phyloP scores from a whole-genome alignment of 108 stramenopile genomes.

The Nitzschia sp. region DNA sequence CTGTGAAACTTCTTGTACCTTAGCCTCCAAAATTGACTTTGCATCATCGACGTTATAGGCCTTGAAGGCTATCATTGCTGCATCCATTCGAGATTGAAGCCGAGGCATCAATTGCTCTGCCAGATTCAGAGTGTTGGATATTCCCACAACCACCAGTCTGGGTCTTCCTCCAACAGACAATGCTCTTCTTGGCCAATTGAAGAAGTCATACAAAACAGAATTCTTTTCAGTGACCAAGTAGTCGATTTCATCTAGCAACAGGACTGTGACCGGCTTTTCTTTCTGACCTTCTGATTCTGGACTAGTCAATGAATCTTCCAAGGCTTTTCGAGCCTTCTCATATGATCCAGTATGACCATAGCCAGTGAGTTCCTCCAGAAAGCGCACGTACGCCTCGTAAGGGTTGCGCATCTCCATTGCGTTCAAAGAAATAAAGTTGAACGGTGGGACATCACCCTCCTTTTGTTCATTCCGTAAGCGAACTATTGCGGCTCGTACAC shows the following conservation, averaged over 20 bases:
- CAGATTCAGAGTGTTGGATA: slow-evolving; percentile 98
- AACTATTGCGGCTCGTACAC: slow-evolving; percentile 60
- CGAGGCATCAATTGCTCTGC: slow-evolving; percentile 84
- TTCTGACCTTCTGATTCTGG: neutral
- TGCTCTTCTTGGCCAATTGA: slow-evolving; percentile 90
- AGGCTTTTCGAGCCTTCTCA: slow-evolving; percentile 54
- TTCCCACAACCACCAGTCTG: slow-evolving; percentile 87
- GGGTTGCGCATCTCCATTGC: slow-evolving; percentile 87
- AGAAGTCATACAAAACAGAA: slow-evolving; percentile 94
- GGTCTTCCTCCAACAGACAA: slow-evolving; percentile 18
- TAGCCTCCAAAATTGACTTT: slow-evolving; percentile 57
- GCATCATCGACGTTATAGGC: slow-evolving; percentile 61
- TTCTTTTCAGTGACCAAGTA: slow-evolving; percentile 92
- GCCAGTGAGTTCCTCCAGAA: slow-evolving; percentile 76
- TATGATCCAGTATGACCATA: slow-evolving; percentile 45
- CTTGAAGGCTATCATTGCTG: slow-evolving; percentile 58
- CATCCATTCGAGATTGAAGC: slow-evolving; percentile 77
- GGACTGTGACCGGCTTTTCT: slow-evolving; percentile 44
- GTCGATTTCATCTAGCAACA: slow-evolving; percentile 97
- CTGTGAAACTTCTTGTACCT: slow-evolving; percentile 51
- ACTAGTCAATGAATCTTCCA: slow-evolving; percentile 62
- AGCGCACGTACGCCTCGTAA: slow-evolving; percentile 72
- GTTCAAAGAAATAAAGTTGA: slow-evolving; percentile 74
- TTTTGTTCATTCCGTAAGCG: slow-evolving; percentile 56
- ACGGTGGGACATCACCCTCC: slow-evolving; percentile 59